Conservation (phyloP, 805 yeast genomes). For the Novakomyces olei region DNA sequence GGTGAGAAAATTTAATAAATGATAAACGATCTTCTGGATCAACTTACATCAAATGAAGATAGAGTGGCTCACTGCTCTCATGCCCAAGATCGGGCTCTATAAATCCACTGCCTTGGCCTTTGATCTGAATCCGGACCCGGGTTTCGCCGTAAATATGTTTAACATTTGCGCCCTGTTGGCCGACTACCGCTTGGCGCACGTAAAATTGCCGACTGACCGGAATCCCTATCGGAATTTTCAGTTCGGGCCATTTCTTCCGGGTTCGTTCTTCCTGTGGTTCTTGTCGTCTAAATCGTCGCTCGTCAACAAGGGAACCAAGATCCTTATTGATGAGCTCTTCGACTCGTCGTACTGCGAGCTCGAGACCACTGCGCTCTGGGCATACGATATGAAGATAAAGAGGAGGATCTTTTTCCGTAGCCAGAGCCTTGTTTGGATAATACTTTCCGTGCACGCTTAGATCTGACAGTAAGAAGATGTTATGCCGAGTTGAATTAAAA, state of each 20-base stretch:
- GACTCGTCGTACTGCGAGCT: slow-evolving; percentile 46
- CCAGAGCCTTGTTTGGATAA: slow-evolving; percentile 16
- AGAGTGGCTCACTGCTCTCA: slow-evolving; percentile 16
- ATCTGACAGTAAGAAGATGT: slow-evolving; percentile 6
- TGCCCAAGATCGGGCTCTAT: slow-evolving; percentile 14
- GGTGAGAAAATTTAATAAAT: slow-evolving; percentile 1
- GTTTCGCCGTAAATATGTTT: slow-evolving; percentile 17
- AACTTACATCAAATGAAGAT: slow-evolving; percentile 12
- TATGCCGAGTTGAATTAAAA: background rate
- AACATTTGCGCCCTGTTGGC: slow-evolving; percentile 17
- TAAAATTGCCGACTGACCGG: slow-evolving; percentile 12
- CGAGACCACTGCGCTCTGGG: slow-evolving; percentile 20
- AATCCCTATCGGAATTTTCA: slow-evolving; percentile 10
- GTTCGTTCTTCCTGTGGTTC: background rate
- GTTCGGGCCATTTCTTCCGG: slow-evolving; percentile 11
- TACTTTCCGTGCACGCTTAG: slow-evolving; percentile 17
- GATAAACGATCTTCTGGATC: background rate
- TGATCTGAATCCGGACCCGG: slow-evolving; percentile 16
- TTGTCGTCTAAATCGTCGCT: slow-evolving; percentile 11
- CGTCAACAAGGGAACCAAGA: slow-evolving; percentile 13
- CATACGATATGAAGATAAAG: slow-evolving; percentile 35
- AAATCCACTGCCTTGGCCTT: slow-evolving; percentile 18
- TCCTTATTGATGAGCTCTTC: slow-evolving; percentile 23
- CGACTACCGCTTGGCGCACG: slow-evolving; percentile 16
- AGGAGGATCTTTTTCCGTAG: slow-evolving; percentile 16